Percentiles rank a stretch among this genome's conserved stretches.
Evolutionary conservation across 371 early-diverging fungal genomes (phyloP).

Genomic region (Zychaea mexicana): DNA sequence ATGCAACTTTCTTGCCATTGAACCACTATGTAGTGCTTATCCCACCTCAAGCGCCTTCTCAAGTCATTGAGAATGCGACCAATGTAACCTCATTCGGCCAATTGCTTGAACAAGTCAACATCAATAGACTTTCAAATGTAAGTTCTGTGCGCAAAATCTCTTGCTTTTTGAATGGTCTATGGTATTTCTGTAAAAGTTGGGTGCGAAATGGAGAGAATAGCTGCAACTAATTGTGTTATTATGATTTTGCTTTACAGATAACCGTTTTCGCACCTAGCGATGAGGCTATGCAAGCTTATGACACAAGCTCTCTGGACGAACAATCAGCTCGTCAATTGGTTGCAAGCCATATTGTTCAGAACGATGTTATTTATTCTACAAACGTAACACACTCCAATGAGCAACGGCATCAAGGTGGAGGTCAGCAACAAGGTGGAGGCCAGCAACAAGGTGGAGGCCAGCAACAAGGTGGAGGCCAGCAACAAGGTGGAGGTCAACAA

Average conservation of each 20-base stretch:
- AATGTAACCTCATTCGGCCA: slow-evolving; percentile 12
- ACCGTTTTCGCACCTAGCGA: slow-evolving; percentile 43
- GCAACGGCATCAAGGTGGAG: not conserved
- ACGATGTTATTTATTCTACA: slow-evolving; percentile 12
- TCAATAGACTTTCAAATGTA: slow-evolving; percentile 34
- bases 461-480: not conserved
- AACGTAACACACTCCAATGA: slow-evolving; percentile 7
- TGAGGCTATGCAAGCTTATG: slow-evolving; percentile 17
- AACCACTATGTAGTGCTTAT: slow-evolving; percentile 23
- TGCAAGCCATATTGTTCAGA: slow-evolving; percentile 9
- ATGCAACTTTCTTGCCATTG: not conserved
- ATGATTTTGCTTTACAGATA: slow-evolving; percentile 21
- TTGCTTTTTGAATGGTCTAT: too few species aligned
- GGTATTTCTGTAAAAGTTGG: not conserved
- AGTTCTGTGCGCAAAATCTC: slow-evolving; percentile 7
- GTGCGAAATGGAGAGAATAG: not conserved
- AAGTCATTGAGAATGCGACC: slow-evolving; percentile 16
- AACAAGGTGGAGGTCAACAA: not conserved
- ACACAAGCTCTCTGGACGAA: slow-evolving; percentile 1
- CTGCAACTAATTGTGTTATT: not conserved
- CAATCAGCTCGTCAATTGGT: slow-evolving; percentile 1
- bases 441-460: not conserved
- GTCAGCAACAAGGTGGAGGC: not conserved
- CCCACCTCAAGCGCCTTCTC: slow-evolving; percentile 31
- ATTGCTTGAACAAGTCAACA: slow-evolving; percentile 6